Evolutionary conservation across 2,329 filamentous ascomycete species (phyloP).

Genomic region (Nannizziopsis barbatae): DNA sequence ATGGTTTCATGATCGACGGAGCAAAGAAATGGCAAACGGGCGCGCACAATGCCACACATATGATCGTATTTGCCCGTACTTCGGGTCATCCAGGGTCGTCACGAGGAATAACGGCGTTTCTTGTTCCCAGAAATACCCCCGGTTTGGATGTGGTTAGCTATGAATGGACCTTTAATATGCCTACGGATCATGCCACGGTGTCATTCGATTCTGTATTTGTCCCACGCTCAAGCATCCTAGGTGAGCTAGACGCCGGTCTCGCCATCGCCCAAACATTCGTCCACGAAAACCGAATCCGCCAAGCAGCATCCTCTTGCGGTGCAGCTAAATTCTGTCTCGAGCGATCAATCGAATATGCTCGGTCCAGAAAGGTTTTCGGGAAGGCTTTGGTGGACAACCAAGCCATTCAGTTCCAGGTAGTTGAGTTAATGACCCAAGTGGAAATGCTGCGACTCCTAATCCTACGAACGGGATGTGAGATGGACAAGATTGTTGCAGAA

Average conservation of each 20-base stretch:
- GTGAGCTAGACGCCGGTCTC: constrained; percentile 44
- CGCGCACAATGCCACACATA: constrained; percentile 51
- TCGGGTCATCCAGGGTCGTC: constrained; percentile 43
- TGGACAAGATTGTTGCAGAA: constrained; percentile 39
- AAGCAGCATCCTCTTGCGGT: constrained; percentile 50
- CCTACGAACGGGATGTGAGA: constrained; percentile 49
- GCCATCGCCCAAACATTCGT: constrained; percentile 55
- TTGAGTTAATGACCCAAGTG: constrained; percentile 50
- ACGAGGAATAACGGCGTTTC: constrained; percentile 50
- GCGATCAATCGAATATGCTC: constrained; percentile 46
- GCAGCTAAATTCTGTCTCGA: constrained; percentile 51
- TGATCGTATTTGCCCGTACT: constrained; percentile 51
- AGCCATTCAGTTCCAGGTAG: constrained; percentile 53
- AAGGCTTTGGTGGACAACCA: constrained; percentile 49
- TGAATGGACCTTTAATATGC: constrained; percentile 57
- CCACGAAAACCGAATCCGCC: constrained; percentile 55
- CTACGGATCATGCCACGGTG: constrained; percentile 53
- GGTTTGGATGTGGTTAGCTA: constrained; percentile 48
- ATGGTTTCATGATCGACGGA: constrained; percentile 44
- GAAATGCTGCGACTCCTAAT: constrained; percentile 53
- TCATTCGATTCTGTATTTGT: constrained; percentile 48
- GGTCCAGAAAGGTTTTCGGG: constrained; percentile 45
- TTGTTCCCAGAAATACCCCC: constrained; percentile 43
- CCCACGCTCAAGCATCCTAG: constrained; percentile 43
- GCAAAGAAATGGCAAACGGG: constrained; percentile 57